A percentile compares a stretch with the other conserved stretches of the same genome.
Conservation (phyloP, 805 yeast species). For the Saturnispora diversa region DNA sequence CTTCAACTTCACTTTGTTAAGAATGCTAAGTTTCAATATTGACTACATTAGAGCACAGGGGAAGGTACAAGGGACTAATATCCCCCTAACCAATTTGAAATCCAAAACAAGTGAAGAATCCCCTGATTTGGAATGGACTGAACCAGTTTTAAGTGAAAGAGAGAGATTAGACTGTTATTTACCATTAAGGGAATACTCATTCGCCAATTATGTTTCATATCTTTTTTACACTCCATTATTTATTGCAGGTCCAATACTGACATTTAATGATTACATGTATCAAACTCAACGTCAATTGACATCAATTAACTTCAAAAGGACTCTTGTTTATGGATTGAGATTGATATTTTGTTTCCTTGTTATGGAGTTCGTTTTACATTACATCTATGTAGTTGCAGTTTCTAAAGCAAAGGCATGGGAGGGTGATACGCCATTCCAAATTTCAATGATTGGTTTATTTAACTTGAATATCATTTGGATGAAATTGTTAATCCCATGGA, state of each 20-base stretch:
- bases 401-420: slow-evolving; percentile 86
- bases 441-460: slow-evolving; percentile 89
- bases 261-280: slow-evolving; percentile 83
- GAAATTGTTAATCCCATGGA: slow-evolving; percentile 90
- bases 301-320: slow-evolving; percentile 49
- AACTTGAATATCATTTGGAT: slow-evolving; percentile 90
- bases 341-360: slow-evolving; percentile 65
- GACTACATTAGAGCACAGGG: slow-evolving; percentile 52
- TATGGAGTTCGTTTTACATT: slow-evolving; percentile 87
- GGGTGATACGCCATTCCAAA: slow-evolving; percentile 83
- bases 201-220: slow-evolving; percentile 67
- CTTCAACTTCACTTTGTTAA: slow-evolving; percentile 78
- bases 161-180: slow-evolving; percentile 59
- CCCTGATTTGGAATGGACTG: slow-evolving; percentile 2
- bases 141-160: slow-evolving; percentile 41
- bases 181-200: slow-evolving; percentile 49
- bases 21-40: slow-evolving; percentile 75
- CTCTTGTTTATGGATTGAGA: slow-evolving; percentile 54
- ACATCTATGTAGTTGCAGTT: slow-evolving; percentile 87
- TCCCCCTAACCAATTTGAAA: slow-evolving; percentile 9
- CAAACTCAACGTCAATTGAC: slow-evolving; percentile 57
- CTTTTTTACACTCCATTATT: slow-evolving; percentile 79
- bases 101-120: slow-evolving; percentile 15
- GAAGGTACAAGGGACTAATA: slow-evolving; percentile 6
- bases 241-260: slow-evolving; percentile 90